Conservation (phyloP, 768 basidiomycete species). For the Panaeolus papilionaceus region DNA sequence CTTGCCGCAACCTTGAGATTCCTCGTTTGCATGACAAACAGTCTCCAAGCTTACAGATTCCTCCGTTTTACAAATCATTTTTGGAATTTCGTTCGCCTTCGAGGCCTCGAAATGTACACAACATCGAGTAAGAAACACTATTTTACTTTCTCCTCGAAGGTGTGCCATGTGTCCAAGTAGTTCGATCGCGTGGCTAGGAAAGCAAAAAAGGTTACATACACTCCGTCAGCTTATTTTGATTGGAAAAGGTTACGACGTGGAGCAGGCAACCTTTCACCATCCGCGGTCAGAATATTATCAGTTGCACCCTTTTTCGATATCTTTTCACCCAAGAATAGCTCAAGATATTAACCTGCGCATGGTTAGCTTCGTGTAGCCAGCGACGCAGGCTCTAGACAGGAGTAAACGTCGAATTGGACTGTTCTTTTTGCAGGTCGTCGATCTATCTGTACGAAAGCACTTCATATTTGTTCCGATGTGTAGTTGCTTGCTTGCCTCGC, state of each 20-base stretch:
- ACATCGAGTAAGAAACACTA: neutral
- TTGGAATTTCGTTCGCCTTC: neutral
- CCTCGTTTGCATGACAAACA: neutral
- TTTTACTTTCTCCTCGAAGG: neutral
- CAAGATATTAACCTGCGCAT: constrained; percentile 6
- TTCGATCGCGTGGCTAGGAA: constrained; percentile 6
- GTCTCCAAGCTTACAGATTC: constrained; percentile 1
- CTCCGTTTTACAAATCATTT: neutral
- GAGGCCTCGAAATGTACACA: neutral
- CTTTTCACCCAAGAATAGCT: neutral
- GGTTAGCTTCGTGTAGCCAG: neutral
- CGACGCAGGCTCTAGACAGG: neutral
- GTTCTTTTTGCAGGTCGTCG: neutral
- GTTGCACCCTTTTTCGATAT: neutral
- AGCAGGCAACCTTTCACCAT: neutral
- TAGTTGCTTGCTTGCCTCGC: neutral
- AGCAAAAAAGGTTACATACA: neutral
- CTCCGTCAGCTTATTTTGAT: neutral
- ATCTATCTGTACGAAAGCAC: neutral
- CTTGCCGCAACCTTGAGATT: constrained; percentile 25
- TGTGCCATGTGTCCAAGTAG: neutral
- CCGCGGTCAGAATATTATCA: neutral
- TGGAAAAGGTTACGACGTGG: constrained; percentile 2
- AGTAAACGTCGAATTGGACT: neutral
- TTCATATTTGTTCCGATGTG: neutral